phyloP scores from a whole-genome alignment of 2,329 filamentous ascomycete species.

The Stemphylium beticola region DNA sequence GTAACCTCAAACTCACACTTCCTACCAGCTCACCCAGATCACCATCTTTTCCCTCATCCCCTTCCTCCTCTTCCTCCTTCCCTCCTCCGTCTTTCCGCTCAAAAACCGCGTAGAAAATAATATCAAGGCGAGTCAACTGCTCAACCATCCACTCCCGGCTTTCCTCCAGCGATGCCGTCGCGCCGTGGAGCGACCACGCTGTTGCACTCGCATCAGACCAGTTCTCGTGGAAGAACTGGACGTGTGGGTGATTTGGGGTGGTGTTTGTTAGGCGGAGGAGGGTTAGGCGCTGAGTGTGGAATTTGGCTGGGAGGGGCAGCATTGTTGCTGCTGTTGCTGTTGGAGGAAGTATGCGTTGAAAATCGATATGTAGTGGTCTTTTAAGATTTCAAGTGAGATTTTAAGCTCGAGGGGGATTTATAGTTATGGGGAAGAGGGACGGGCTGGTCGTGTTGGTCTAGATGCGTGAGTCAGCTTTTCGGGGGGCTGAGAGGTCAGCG shows the following conservation, averaged over 20 bases:
- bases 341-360: too few relatives aligned
- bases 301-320: neutral
- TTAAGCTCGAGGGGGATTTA: too few relatives aligned
- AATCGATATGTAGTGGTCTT: too few relatives aligned
- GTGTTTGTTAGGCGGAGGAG: constrained; percentile 33
- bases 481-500: too few relatives aligned
- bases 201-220: constrained; percentile 32
- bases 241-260: constrained; percentile 21
- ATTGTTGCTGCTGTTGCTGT: neutral
- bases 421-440: too few relatives aligned
- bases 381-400: too few relatives aligned
- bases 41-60: neutral
- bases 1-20: constrained; percentile 20
- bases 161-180: constrained; percentile 22
- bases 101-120: constrained; percentile 25
- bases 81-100: neutral
- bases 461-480: too few relatives aligned
- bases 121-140: constrained; percentile 14
- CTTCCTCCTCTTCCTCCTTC: neutral
- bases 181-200: constrained; percentile 35
- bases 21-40: constrained; percentile 17
- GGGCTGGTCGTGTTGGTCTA: too few relatives aligned
- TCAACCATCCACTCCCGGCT: constrained; percentile 28
- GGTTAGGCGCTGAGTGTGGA: constrained; percentile 30
- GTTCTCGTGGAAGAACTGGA: constrained; percentile 37